These are phyloP conservation scores for Elsinoe fawcettii DNA, from an alignment of 2,329 filamentous ascomycete species.

Conservation along the genomic window DNA sequence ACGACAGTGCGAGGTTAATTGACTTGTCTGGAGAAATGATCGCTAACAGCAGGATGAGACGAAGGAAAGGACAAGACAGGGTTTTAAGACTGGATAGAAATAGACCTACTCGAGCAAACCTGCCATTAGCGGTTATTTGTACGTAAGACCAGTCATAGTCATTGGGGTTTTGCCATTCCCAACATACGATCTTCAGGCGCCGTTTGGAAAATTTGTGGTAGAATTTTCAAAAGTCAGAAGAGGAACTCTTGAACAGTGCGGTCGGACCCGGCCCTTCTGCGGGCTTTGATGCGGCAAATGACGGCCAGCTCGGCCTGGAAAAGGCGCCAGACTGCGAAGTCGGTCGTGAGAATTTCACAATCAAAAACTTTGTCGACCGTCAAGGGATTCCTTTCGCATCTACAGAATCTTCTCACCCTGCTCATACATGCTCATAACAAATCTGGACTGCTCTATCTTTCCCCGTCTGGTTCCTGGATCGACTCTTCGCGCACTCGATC, in stretches of 20 bases:
- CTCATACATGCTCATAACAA: not conserved
- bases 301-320: not conserved
- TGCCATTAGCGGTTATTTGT: slow-evolving; percentile 12
- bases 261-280: not conserved
- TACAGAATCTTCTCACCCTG: not conserved
- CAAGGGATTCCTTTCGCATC: not conserved
- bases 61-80: not conserved
- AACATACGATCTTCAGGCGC: not conserved
- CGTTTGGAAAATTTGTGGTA: slow-evolving; percentile 2
- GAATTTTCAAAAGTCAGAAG: not conserved
- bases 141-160: not conserved
- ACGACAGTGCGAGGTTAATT: not conserved
- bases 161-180: not conserved
- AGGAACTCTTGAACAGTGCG: not conserved
- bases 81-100: not conserved
- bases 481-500: too few species aligned
- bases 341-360: not conserved
- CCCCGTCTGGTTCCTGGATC: too few species aligned
- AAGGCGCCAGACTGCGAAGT: not conserved
- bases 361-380: not conserved
- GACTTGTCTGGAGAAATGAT: not conserved
- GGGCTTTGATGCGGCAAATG: not conserved
- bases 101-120: slow-evolving; percentile 13
- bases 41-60: slow-evolving; percentile 14
- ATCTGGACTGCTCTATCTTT: too few species aligned